Evolutionary conservation across 2,329 filamentous ascomycete species (phyloP), one percentile per base, ranked within the genome.

Genomic region (Penicillium freii): DNA sequence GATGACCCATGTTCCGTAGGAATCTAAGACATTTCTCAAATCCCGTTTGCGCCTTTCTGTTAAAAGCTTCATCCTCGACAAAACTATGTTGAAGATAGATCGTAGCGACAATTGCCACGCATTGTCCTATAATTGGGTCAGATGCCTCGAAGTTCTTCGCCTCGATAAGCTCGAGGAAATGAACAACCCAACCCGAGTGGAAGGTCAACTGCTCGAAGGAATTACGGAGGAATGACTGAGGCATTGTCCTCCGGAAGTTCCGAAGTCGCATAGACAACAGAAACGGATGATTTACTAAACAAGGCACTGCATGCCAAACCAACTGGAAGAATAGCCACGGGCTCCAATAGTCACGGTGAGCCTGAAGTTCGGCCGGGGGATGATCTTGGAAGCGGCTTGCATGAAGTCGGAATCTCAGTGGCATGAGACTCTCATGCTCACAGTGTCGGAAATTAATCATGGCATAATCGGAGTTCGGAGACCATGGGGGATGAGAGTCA

Each of bases 61-160:
- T 66, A 17, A 73, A 68, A 3, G 58, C 62, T 31, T 60, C 50
- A 31, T 75, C 69, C 56, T 68, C 69, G 9, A 79, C 75, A 29
- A 80, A 81, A 59, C 78, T 81, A 48, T 81, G 78, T 59, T 82
- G 80, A 4, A 81, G 64, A 58, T 78, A 79, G 4, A 82, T 80
- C 1, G 79, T 81, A 0, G 79, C 79, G 1, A 81, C 75, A 3
- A 81, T 74, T 0, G 74, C 78, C 1, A 77, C 78, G 54, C 77
- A 79, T 27, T 81, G 77, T 0, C 73, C 75, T 10, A 78, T 53
- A 13, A 74, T 77, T 2, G 77, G 76, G 60, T 79, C 76, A 0
- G 75, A 75, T 3, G 77, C 71, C 49, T 74, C 72, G 51, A 80
- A 79, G 2, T 59, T 61, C 64, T 80, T 74, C 50, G 70, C 62